Base-by-base conservation (phyloP, 2,329 filamentous ascomycete genomes). In the Cytospora mali region DNA sequence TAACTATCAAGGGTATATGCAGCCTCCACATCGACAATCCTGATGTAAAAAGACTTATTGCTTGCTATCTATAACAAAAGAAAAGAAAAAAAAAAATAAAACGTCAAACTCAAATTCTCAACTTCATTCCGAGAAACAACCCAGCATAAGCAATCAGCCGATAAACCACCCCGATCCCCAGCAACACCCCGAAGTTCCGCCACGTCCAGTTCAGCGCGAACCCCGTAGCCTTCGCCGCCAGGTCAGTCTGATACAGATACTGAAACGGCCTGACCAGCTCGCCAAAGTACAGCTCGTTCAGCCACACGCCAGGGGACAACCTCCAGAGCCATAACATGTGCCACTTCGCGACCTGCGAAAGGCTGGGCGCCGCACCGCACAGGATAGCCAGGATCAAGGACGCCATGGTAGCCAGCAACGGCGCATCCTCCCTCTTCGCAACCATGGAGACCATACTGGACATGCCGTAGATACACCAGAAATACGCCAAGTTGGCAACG, bases 391-490 rank as follows among this genome's bases (percentile, higher is more conserved):
- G 78, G 66, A 87, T 79, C 5, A 87, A 72, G 29, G 76, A 76
- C 33, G 80, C 72, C 76, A 87, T 82, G 11, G 84, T 82, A 1
- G 84, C 81, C 7, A 86, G 71, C 0, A 87, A 72, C 0, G 84
- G 84, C 0, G 83, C 84, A 64, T 86, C 81, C 70, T 87, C 83
- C 9, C 84, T 73, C 23, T 80, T 77, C 25, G 80, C 77, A 1
- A 86, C 68, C 81, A 86, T 84, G 62, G 78, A 82, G 18, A 86
- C 71, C 31, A 76, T 73, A 35, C 77, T 81, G 0, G 84, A 79
- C 7, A 86, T 75, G 0, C 84, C 83, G 69, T 85, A 86, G 56
- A 86, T 82, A 68, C 80, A 81, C 73, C 81, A 87, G 68, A 85
- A 86, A 71, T 86, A 86, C 11, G 80, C 64, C 52, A 85, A 68